A percentile compares a stretch with the other conserved stretches of the same genome.
Evolutionary conservation across 129 eudicot genomes (phyloP).

Genomic region (Lonicera japonica): DNA sequence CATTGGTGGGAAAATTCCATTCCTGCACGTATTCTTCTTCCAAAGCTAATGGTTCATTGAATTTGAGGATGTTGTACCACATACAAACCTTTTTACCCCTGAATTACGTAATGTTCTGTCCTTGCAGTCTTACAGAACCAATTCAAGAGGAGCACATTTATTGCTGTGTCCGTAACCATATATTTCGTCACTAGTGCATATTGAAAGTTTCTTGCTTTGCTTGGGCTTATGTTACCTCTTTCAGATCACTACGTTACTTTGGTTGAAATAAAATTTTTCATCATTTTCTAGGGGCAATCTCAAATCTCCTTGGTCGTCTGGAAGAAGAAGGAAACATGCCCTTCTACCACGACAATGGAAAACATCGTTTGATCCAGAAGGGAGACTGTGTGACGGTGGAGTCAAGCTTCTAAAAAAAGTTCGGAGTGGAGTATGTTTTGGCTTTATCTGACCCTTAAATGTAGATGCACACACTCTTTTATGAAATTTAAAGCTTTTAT

Average conservation of each 20-base stretch:
- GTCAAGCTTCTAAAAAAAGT: constrained; percentile 76
- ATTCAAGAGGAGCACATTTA: no score
- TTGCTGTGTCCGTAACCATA: no score
- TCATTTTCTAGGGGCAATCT: constrained; percentile 39
- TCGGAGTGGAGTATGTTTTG: constrained; percentile 57
- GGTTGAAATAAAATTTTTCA: no score
- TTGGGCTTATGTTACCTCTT: neutral
- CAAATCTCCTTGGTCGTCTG: constrained; percentile 81
- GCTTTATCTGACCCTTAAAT: constrained; percentile 3
- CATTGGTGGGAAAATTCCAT: no score
- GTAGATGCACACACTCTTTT: neutral
- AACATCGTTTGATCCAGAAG: constrained; percentile 54
- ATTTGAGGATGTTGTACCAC: no score
- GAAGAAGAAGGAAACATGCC: constrained; percentile 69
- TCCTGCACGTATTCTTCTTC: no score
- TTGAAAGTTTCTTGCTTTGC: no score
- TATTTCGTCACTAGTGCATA: no score
- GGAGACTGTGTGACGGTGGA: constrained; percentile 62
- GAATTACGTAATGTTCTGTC: no score
- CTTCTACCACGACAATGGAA: constrained; percentile 69
- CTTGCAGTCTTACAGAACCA: no score
- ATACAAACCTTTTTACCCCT: no score
- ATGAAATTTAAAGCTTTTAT: neutral
- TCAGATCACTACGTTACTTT: neutral
- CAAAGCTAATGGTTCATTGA: no score